phyloP scores from a whole-genome alignment of 305 asterid genomes.

The Solanum aculeatissimum region DNA sequence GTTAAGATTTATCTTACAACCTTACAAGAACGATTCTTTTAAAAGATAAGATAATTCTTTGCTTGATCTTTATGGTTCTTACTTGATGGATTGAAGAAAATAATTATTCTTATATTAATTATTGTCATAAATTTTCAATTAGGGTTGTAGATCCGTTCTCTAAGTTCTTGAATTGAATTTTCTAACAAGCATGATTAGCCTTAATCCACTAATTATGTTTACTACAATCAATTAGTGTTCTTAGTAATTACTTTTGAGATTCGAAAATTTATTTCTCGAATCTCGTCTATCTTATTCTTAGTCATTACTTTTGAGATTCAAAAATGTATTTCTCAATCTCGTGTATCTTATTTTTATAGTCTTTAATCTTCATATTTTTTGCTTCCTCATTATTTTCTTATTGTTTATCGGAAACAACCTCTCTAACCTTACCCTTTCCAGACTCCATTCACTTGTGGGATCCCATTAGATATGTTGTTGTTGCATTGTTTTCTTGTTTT shows the following conservation, averaged over 20 bases:
- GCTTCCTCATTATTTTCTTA: neutral
- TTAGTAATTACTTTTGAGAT: neutral
- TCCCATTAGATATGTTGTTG: neutral
- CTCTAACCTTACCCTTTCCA: neutral
- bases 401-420: neutral
- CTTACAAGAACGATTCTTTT: neutral
- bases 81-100: neutral
- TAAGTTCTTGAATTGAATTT: neutral
- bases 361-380: neutral
- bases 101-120: neutral
- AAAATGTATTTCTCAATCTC: neutral
- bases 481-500: neutral
- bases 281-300: neutral
- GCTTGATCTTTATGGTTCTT: neutral
- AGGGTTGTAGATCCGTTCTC: neutral
- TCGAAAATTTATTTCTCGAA: neutral
- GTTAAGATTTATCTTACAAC: neutral
- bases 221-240: neutral
- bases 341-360: neutral
- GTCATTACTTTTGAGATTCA: neutral
- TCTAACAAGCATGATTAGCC: neutral
- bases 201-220: neutral
- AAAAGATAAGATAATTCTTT: neutral
- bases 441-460: neutral
- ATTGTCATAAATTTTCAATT: neutral